phyloP scores from a whole-genome alignment of 208 protist genomes.

The Angomonas desouzai region DNA sequence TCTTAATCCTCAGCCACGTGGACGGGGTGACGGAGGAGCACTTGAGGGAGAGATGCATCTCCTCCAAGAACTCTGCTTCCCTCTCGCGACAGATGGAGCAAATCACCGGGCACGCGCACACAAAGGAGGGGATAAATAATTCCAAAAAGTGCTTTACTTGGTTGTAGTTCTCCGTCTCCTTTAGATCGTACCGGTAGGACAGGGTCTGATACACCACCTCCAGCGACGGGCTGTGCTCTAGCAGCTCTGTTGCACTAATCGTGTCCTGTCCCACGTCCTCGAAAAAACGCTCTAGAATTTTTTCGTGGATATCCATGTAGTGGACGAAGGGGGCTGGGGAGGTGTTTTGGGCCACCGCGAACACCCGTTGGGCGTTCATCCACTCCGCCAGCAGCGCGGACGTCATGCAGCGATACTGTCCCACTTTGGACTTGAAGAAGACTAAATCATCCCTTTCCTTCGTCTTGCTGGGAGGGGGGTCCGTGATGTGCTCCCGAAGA shows the following conservation, averaged over 20 bases:
- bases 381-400: constrained; percentile 1
- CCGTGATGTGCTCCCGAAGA: neutral
- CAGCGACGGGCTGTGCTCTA: constrained; percentile 1
- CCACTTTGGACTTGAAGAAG: neutral
- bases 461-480: neutral
- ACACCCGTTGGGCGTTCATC: constrained; percentile 4
- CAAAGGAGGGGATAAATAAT: constrained; percentile 14
- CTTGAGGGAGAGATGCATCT: constrained; percentile 10
- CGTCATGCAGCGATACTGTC: constrained; percentile 2
- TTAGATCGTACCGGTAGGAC: constrained; percentile 7
- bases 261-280: neutral
- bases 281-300: constrained; percentile 9
- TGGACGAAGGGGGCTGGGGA: neutral
- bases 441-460: neutral
- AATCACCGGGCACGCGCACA: constrained; percentile 21
- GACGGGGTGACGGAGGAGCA: constrained; percentile 10
- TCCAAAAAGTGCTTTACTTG: constrained; percentile 1
- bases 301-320: constrained; percentile 9
- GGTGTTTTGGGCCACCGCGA: constrained; percentile 6
- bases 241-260: neutral
- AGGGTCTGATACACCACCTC: constrained; percentile 19
- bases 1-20: constrained; percentile 21
- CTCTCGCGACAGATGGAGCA: constrained; percentile 21
- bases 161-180: neutral
- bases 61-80: constrained; percentile 29